These are phyloP conservation scores for Colletotrichum coccodes DNA, from an alignment of 2,329 filamentous ascomycete genomes.

Conservation along the genomic window DNA sequence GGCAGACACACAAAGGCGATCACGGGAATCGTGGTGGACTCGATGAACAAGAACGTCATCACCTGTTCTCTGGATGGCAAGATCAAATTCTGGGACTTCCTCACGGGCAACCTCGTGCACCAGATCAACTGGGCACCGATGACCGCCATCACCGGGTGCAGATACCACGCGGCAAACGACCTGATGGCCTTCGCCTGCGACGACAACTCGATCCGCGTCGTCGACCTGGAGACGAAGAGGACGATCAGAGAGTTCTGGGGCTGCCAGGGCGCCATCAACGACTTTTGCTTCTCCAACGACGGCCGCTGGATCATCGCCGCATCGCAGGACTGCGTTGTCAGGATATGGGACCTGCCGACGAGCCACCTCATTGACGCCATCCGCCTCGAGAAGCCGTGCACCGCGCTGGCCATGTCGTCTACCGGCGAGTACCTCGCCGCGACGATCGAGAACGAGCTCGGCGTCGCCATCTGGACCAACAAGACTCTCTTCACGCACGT, in stretches of 20 bases:
- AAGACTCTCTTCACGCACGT: slow-evolving; percentile 90
- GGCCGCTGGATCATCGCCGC: slow-evolving; percentile 94
- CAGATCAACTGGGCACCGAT: slow-evolving; percentile 87
- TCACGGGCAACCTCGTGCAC: slow-evolving; percentile 80
- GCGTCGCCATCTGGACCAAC: slow-evolving; percentile 97
- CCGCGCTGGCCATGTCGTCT: slow-evolving; percentile 84
- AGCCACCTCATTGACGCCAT: slow-evolving; percentile 96
- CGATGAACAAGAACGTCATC: slow-evolving; percentile 86
- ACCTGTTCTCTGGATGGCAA: slow-evolving; percentile 92
- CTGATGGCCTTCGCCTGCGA: slow-evolving; percentile 90
- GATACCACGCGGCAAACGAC: slow-evolving; percentile 85
- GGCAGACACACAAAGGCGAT: slow-evolving; percentile 85
- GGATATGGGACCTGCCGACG: slow-evolving; percentile 95
- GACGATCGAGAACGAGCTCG: slow-evolving; percentile 82
- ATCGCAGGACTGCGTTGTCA: slow-evolving; percentile 80
- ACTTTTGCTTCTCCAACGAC: slow-evolving; percentile 90
- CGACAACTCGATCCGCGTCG: slow-evolving; percentile 86
- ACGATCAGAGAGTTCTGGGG: slow-evolving; percentile 95
- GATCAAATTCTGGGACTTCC: slow-evolving; percentile 97
- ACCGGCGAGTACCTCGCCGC: slow-evolving; percentile 97
- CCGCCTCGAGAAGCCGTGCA: slow-evolving; percentile 81
- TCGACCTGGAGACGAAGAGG: slow-evolving; percentile 90
- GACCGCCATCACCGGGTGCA: slow-evolving; percentile 78
- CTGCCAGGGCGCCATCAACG: slow-evolving; percentile 77
- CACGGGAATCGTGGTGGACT: slow-evolving; percentile 88